phyloP scores from a whole-genome alignment of 192 early-diverging fungal genomes.

The Rhizophagus sp. region DNA sequence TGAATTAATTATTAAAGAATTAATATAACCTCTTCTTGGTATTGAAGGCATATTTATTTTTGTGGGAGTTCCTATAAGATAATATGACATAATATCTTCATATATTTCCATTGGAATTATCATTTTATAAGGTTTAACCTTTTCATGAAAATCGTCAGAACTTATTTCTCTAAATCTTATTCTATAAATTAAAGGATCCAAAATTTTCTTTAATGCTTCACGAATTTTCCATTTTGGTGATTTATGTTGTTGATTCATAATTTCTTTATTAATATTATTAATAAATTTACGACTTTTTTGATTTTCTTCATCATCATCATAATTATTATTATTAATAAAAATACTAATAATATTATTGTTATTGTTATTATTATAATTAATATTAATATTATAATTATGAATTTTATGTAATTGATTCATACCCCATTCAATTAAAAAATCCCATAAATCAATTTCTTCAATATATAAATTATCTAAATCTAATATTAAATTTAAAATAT shows the following conservation, averaged over 20 bases:
- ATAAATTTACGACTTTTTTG: too few species aligned
- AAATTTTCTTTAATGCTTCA: background rate
- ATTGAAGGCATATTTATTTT: background rate
- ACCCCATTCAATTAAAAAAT: constrained; percentile 2
- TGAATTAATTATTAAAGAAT: background rate
- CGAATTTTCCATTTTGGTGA: too few species aligned
- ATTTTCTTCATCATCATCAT: too few species aligned
- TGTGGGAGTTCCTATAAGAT: background rate
- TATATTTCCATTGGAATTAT: background rate
- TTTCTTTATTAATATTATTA: too few species aligned
- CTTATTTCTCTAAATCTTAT: background rate
- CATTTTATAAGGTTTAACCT: background rate
- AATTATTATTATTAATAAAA: too few species aligned
- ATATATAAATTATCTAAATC: background rate
- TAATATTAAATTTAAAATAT: background rate
- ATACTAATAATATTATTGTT: too few species aligned
- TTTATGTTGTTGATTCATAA: too few species aligned
- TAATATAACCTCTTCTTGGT: background rate
- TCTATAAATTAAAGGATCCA: background rate
- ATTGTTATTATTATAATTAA: too few species aligned
- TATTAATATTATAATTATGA: too few species aligned
- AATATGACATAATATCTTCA: background rate
- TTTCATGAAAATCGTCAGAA: background rate
- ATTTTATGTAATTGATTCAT: background rate
- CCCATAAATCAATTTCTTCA: constrained; percentile 2